Evolutionary conservation across 441 rosid species (phyloP), one percentile per base, ranked within the genome.

Genomic region (Pelargonium cotyledonis): DNA sequence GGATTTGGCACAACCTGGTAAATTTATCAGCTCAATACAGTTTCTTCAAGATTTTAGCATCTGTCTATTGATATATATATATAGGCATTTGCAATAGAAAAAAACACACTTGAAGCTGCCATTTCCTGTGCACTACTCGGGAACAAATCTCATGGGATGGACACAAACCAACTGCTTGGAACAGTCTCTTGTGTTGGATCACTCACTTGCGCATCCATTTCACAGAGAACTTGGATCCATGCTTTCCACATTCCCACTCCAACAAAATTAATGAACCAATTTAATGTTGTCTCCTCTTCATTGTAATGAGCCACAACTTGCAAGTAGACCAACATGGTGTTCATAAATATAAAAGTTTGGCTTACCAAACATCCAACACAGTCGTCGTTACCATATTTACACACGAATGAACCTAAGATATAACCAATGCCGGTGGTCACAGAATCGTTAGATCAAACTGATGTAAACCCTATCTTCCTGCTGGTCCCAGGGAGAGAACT

Each of bases 261-360:
- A 18, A 57, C 62, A 57, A 57, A 5, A 18, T 57, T 57, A 57
- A 57, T 57, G 62, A 55, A 21, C 61, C 23, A 55, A 55, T 55
- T 57, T 57, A 57, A 16, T 16, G 62, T 18, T 53, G 19, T 19
- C 60, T 19, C 21, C 23, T 6, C 19, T 55, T 19, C 44, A 40
- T 40, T 40, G 44, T 40, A 40, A 40, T 40, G 44, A 40, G 10
- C 62, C 62, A 16, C 62, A 57, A 57, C 62, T 15, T 57, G 62
- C 62, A 18, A 57, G 26, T 8, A 40, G 2, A 40, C 41, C 41
- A 38, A 6, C 41, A 38, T 38, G 41, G 41, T 38, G 41, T 55
- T 16, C 23, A 7, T 16, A 55, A 16, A 38, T 38, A 7, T 21
- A 40, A 40, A 40, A 40, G 6, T 7, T 8, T 40, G 44, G 44